These are phyloP conservation scores for Albatrellus sp. DNA, from an alignment of 1,284 basidiomycete species.

Conservation along the genomic window DNA sequence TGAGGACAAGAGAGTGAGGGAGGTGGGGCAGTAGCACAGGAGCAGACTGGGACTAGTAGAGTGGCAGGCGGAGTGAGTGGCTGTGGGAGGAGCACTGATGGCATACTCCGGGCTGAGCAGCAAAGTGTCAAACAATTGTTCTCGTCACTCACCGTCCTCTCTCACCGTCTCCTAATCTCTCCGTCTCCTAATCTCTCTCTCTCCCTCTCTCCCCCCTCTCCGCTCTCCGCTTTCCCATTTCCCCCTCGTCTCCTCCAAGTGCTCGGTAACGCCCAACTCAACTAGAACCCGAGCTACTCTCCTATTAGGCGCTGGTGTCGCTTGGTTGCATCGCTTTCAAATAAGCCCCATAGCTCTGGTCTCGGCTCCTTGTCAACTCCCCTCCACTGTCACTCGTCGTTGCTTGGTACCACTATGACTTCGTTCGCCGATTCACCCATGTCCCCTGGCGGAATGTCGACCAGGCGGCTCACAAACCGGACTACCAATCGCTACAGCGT, in stretches of 20 bases:
- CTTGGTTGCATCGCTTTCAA: constrained; percentile 3
- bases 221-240: neutral
- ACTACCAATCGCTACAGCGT: constrained; percentile 96
- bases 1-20: too few relatives aligned
- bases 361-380: constrained; percentile 1
- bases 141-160: too few relatives aligned
- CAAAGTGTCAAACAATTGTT: too few relatives aligned
- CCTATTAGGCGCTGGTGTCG: constrained; percentile 12
- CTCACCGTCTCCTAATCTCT: too few relatives aligned
- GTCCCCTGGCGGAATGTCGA: constrained; percentile 52
- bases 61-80: too few relatives aligned
- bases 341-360: neutral
- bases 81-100: neutral
- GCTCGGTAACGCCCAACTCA: neutral
- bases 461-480: constrained; percentile 71
- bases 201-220: neutral
- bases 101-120: neutral
- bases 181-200: too few relatives aligned
- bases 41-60: too few relatives aligned
- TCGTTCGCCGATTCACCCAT: constrained; percentile 47
- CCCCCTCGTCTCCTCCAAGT: neutral
- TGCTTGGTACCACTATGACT: constrained; percentile 34
- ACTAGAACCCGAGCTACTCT: neutral
- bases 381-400: constrained; percentile 5
- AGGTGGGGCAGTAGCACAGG: too few relatives aligned